Evolutionary conservation across 78 protist species (phyloP).

Genomic region (Chrysochromulina parva): DNA sequence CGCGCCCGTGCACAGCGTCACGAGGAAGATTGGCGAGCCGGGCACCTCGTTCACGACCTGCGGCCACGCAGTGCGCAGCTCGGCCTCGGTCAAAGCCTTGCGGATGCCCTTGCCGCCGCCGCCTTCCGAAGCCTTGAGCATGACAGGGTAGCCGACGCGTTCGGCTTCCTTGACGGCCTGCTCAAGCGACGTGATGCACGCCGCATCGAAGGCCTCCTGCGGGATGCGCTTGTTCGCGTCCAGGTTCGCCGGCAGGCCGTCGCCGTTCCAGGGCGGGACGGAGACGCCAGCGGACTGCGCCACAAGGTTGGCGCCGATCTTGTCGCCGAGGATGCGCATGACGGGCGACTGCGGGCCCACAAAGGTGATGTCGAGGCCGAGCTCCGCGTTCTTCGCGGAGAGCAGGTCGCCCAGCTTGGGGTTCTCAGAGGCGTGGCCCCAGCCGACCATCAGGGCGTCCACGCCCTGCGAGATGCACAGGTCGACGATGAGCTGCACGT

Average conservation of each 20-base stretch:
- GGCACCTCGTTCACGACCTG: slow-evolving; percentile 74
- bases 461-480: slow-evolving; percentile 20
- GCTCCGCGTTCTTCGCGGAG: neutral
- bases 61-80: slow-evolving; percentile 17
- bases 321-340: slow-evolving; percentile 92
- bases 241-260: slow-evolving; percentile 49
- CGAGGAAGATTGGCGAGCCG: slow-evolving; percentile 85
- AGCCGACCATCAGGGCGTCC: slow-evolving; percentile 96
- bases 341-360: slow-evolving; percentile 77
- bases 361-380: slow-evolving; percentile 64
- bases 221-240: slow-evolving; percentile 6
- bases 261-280: slow-evolving; percentile 91
- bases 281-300: slow-evolving; percentile 93
- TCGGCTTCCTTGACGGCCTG: slow-evolving; percentile 38
- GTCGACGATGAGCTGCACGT: slow-evolving; percentile 92
- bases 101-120: slow-evolving; percentile 94
- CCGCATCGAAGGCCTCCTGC: slow-evolving; percentile 36
- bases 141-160: slow-evolving; percentile 80
- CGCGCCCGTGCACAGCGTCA: slow-evolving; percentile 61
- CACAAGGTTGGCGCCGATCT: slow-evolving; percentile 92
- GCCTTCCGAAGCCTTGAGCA: slow-evolving; percentile 90
- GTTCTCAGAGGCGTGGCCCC: slow-evolving; percentile 97
- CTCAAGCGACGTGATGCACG: slow-evolving; percentile 45
- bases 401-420: slow-evolving; percentile 88
- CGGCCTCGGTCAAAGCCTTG: slow-evolving; percentile 52